phyloP scores from a whole-genome alignment of 2,329 filamentous ascomycete genomes.

The Ceratocystiopsis sp. region DNA sequence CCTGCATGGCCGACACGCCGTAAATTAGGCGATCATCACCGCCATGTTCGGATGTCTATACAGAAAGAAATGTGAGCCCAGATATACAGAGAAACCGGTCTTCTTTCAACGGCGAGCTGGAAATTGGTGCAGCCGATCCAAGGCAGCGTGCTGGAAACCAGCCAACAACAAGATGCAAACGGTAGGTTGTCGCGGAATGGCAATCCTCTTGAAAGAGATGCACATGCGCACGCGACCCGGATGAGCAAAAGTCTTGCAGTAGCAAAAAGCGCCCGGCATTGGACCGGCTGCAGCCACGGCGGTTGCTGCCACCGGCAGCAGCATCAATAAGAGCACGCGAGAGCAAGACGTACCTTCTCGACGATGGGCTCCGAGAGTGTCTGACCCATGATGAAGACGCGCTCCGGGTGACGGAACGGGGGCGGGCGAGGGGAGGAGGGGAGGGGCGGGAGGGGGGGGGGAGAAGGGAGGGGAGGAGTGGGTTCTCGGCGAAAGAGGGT shows the following conservation, averaged over 20 bases:
- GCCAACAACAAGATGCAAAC: too few species aligned
- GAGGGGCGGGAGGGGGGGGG: not conserved
- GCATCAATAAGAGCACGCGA: not conserved
- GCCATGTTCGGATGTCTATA: conserved; percentile 70
- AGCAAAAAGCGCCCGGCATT: too few species aligned
- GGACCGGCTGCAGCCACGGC: too few species aligned
- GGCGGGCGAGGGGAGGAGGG: not conserved
- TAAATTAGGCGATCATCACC: conserved; percentile 87
- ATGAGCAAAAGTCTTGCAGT: too few species aligned
- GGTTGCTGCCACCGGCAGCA: not conserved
- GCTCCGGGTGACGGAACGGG: conserved; percentile 2
- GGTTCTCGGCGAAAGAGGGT: too few species aligned
- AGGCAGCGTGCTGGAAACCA: too few species aligned
- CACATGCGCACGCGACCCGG: too few species aligned
- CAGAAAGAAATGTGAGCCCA: conserved; percentile 3
- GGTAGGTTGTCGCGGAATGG: too few species aligned
- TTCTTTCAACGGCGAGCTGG: too few species aligned
- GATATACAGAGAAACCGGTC: too few species aligned
- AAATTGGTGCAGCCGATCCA: too few species aligned
- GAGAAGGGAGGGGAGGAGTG: not conserved
- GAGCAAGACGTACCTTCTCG: conserved; percentile 64
- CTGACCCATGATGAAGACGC: conserved; percentile 65
- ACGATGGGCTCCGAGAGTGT: conserved; percentile 97
- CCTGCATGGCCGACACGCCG: conserved; percentile 97
- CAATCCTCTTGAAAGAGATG: too few species aligned